Base-by-base conservation (phyloP, 129 eudicot species). In the Helianthus tuberosus region DNA sequence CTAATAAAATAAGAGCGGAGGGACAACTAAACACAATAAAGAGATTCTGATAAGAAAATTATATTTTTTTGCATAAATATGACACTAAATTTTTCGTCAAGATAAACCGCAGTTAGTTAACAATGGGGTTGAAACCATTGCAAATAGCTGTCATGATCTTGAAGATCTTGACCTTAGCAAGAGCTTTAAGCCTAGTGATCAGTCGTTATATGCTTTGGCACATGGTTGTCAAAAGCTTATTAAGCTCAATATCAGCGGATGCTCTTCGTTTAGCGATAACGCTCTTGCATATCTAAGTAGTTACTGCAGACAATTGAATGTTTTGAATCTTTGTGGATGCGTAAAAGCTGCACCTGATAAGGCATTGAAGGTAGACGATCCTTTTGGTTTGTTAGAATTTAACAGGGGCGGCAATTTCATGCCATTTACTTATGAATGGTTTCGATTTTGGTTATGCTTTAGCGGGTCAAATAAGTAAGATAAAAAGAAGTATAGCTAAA, bases 321-420 rank as follows among this genome's bases (percentile, higher is more conserved):
- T 73, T 58, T 77, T 93, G 66, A 93, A 93, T 75, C 95, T 93
- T 58, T 93, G 98, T 81, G 96, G 98, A n/a, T 93, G 98, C 73
- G 96, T 90, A 1, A 87, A 78, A n/a, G n/a, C n/a, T n/a, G n/a
- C n/a, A n/a, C n/a, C n/a, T n/a, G n/a, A n/a, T n/a, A n/a, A n/a
- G n/a, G 92, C 98, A 32, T 75, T 93, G 68, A 88, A 87, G 94
- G 98, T 93, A 78, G 4, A 16, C 13, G 2, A 25, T 13, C 17
- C 14, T 50, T 13, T 50, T 14, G 55, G 55, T 13, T 12, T 55
- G 32, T 55, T 17, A 6, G 10, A 53, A 5, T 15, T 53, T 2
- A 39, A 17, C 1, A 20, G 11, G 58, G 72, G 41, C 11, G 20
- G n/a, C 1, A 13, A 17, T 55, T 55, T 54, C 61, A 54, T 17